Base-by-base conservation (phyloP, 306 rosid genomes). In the Cucurbita maxima region DNA sequence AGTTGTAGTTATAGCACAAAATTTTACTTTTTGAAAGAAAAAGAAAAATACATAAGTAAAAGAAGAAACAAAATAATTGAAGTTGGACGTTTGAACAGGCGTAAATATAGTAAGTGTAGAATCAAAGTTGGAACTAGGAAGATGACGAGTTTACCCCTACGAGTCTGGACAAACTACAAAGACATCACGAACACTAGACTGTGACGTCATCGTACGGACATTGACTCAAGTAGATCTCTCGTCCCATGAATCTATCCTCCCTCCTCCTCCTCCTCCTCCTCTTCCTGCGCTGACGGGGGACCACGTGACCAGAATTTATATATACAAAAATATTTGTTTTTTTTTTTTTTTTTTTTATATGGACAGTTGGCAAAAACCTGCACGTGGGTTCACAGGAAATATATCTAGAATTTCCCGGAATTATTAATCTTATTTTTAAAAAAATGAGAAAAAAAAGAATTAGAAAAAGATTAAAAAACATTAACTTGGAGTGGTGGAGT, bases 191-290 rank as follows among this genome's bases (percentile, higher is more conserved):
- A 13, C 12, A 6, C 1, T 1, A 14, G 41, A 45, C 1, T 1
- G 14, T 68, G 73, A 68, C 41, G 10, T 47, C 73, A 68, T 12
- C 38, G 72, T 68, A 68, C 73, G 73, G 73, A 68, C 20, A 68
- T 45, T 22, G 73, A 68, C 73, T 68, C 41, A 20, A 45, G 11
- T 68, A 68, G 41, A 68, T 68, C 19, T 44, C 55, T 8, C 73
- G 37, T 68, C 73, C 73, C 73, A 45, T 68, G 73, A 68, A 68
- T 68, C 73, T 45, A 68, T 68, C 73, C 55, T 25, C 34, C 73
- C 73, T 43, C 25, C 53, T 67, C 72, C 30, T 25, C 34, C 34
- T 25, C 73, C 73, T 43, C 25, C 72, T 67, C 73, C 73, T 43
- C 25, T 53, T 67, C 73, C 41, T 45, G 20, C 73, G 40, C 56